A percentile compares a stretch with the other conserved stretches of the same genome.
Conservation (phyloP, 441 rosid genomes). For the Arabidopsis hybrid region DNA sequence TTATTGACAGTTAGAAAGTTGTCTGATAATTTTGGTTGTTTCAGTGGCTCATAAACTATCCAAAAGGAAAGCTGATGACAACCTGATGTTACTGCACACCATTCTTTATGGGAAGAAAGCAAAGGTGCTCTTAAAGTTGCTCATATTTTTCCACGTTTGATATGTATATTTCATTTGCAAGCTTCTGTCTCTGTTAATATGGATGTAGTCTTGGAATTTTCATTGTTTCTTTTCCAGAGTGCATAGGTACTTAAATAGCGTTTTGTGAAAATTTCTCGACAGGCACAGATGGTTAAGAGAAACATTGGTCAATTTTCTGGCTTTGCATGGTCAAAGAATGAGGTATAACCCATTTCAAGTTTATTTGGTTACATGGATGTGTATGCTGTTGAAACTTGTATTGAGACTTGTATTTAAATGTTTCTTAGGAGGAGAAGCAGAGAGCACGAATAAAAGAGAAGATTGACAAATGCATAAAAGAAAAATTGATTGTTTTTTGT, state of each 20-base stretch:
- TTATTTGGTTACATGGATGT: conserved; percentile 4
- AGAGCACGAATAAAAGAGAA: conserved; percentile 80
- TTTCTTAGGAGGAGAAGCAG: conserved; percentile 74
- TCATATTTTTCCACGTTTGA: conserved; percentile 12
- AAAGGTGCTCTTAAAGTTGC: conserved; percentile 57
- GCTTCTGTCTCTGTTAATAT: conserved; percentile 20
- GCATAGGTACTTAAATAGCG: conserved; percentile 1
- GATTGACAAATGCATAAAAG: conserved; percentile 91
- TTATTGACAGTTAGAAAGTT: conserved; percentile 21
- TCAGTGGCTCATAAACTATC: conserved; percentile 98
- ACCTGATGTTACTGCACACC: conserved; percentile 74
- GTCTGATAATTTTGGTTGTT: conserved; percentile 49
- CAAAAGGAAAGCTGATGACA: conserved; percentile 91
- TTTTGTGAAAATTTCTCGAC: conserved; percentile 41
- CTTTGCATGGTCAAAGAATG: conserved; percentile 82
- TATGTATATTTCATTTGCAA: conserved; percentile 6
- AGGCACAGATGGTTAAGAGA: conserved; percentile 82
- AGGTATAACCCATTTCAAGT: conserved; percentile 54
- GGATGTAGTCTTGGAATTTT: neutral
- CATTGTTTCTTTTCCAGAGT: conserved; percentile 1
- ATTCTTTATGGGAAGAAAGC: conserved; percentile 97
- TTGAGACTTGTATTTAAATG: conserved; percentile 1
- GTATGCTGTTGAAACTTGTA: conserved; percentile 21
- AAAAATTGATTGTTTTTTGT: conserved; percentile 84
- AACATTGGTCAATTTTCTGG: conserved; percentile 96